These are phyloP conservation scores for Chamaecrista fasciculata DNA, from an alignment of 306 rosid species.

Conservation along the genomic window DNA sequence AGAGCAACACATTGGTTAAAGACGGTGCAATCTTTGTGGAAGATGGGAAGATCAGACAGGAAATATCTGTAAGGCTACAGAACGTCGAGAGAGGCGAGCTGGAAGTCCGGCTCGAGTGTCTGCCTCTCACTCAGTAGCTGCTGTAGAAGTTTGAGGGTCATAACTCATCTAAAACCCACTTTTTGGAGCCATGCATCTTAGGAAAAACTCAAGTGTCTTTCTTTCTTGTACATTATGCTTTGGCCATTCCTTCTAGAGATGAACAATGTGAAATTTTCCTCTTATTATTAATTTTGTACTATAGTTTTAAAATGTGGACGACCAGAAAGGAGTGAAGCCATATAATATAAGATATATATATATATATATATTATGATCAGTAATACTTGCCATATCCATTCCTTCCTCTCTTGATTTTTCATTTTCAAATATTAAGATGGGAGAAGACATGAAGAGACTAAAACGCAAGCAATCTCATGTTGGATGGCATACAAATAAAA, in stretches of 20 bases:
- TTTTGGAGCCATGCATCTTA: constrained; percentile 20
- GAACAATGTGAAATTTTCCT: background rate
- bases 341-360: too few species aligned
- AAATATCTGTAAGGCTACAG: constrained; percentile 68
- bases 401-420: background rate
- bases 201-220: background rate
- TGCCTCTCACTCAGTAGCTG: constrained; percentile 81
- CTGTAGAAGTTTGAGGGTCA: constrained; percentile 13
- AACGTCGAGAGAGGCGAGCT: constrained; percentile 84
- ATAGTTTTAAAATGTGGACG: too few species aligned
- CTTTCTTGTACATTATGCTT: constrained; percentile 23
- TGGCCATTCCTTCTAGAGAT: background rate
- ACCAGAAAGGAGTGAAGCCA: too few species aligned
- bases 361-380: background rate
- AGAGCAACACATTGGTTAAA: constrained; percentile 50
- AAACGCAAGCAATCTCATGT: too few species aligned
- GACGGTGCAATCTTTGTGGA: constrained; percentile 61
- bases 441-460: too few species aligned
- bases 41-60: constrained; percentile 72
- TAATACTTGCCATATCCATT: background rate
- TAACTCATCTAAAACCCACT: background rate
- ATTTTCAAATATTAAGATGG: too few species aligned
- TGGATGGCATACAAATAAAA: too few species aligned
- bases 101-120: constrained; percentile 82
- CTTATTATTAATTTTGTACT: too few species aligned